phyloP scores from a whole-genome alignment of 1,284 basidiomycete species.

The Cryptococcus wingfieldii region DNA sequence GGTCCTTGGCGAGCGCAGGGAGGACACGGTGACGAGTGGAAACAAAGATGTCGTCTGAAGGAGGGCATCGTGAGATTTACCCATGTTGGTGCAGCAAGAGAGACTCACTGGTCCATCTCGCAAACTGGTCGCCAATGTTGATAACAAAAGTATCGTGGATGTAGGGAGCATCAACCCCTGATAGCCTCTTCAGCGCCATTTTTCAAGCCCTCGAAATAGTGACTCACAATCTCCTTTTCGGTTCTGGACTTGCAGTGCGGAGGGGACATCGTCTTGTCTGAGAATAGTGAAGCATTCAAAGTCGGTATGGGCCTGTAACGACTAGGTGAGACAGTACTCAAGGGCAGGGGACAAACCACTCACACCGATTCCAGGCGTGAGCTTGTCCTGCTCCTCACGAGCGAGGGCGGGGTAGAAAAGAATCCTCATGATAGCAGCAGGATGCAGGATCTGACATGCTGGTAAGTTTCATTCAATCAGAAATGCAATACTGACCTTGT shows the following conservation, averaged over 20 bases:
- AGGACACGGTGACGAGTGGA: constrained; percentile 78
- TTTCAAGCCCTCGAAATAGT: not conserved
- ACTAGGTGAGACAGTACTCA: not conserved
- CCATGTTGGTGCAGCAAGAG: not conserved
- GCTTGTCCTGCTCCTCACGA: constrained; percentile 55
- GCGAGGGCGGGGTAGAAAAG: constrained; percentile 76
- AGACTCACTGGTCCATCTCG: constrained; percentile 74
- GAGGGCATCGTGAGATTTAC: not conserved
- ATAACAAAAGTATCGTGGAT: constrained; percentile 64
- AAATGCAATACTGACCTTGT: constrained; percentile 57
- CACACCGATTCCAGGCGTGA: constrained; percentile 73
- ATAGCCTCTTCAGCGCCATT: not conserved
- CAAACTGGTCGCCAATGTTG: constrained; percentile 80
- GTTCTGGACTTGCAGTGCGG: constrained; percentile 65
- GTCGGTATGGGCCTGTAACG: constrained; percentile 26
- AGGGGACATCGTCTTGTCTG: constrained; percentile 52
- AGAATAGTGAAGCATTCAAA: constrained; percentile 69
- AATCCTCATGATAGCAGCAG: constrained; percentile 69
- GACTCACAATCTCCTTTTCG: constrained; percentile 54
- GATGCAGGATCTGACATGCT: constrained; percentile 39
- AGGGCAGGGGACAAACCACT: constrained; percentile 11
- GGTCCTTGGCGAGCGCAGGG: constrained; percentile 61
- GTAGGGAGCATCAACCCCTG: constrained; percentile 60
- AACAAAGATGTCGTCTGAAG: constrained; percentile 77
- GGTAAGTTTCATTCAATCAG: not conserved